phyloP scores from a whole-genome alignment of 1,139 yeast species.

The Kurtzmaniella quercitrusa region DNA sequence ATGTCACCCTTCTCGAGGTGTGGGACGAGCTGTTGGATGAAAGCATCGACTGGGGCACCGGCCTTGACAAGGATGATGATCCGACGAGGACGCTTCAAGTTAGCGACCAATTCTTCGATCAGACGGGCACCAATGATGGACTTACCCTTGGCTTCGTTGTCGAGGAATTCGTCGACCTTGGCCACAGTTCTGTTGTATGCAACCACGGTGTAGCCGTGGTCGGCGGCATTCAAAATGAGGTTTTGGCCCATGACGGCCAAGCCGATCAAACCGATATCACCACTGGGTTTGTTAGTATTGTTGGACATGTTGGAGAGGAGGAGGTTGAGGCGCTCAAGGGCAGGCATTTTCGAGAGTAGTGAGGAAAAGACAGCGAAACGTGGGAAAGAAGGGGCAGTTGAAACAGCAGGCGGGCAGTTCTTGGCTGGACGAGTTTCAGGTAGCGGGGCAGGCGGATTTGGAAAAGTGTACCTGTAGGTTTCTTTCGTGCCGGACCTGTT shows the following conservation, averaged over 20 bases:
- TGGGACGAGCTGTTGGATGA: slow-evolving; percentile 85
- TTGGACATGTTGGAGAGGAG: slow-evolving; percentile 3
- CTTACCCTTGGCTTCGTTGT: slow-evolving; percentile 94
- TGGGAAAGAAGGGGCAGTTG: too few relatives aligned
- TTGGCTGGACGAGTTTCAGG: too few relatives aligned
- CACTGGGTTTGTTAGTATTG: slow-evolving; percentile 45
- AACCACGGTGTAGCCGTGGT: slow-evolving; percentile 95
- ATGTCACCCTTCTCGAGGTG: slow-evolving; percentile 94
- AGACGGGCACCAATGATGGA: slow-evolving; percentile 95
- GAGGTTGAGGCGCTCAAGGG: slow-evolving; percentile 4
- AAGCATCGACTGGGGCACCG: slow-evolving; percentile 90
- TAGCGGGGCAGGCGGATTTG: too few relatives aligned
- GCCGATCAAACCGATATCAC: slow-evolving; percentile 98
- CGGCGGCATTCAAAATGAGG: slow-evolving; percentile 95
- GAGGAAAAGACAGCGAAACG: too few relatives aligned
- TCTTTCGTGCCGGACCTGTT: too few relatives aligned
- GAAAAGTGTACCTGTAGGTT: too few relatives aligned
- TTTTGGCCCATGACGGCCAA: slow-evolving; percentile 99
- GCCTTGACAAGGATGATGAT: slow-evolving; percentile 93
- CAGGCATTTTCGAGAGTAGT: slow-evolving; percentile 7
- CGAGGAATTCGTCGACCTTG: slow-evolving; percentile 91
- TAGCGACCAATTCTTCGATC: slow-evolving; percentile 78
- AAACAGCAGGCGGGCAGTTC: too few relatives aligned
- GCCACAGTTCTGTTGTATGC: slow-evolving; percentile 97
- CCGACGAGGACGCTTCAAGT: slow-evolving; percentile 97